Evolutionary conservation across 352 stramenopile genomes (phyloP), one percentile per base, ranked within the genome.

Genomic region (Globisporangium okanoganense): DNA sequence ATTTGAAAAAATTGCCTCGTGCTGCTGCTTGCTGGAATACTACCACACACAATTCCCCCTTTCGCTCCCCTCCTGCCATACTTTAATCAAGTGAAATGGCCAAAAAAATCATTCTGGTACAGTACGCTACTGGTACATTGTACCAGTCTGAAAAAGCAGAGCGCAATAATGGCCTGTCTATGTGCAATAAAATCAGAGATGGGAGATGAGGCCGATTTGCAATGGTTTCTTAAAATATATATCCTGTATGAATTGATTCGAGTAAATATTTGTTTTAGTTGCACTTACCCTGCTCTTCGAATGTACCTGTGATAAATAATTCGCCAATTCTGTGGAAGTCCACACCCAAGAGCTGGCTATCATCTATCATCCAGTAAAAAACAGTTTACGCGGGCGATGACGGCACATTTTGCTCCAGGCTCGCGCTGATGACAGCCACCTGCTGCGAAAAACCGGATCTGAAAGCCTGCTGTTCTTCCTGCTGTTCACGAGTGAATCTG

Each of bases 71-170:
- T 8, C 20, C 18, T 22, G 1, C n/a, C 27, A 54, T 54, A 54
- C 48, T 25, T 54, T 40, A 8, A 14, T 12, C 48, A 54, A 54
- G 48, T 54, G 24, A 54, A 54, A 18, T 2, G 7, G 1, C 5
- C 6, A 13, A 33, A 51, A 33, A 53, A 53, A 36, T 53, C 47
- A 53, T 53, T 53, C 47, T 53, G 47, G 47, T 53, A 53, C 48
- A n/a, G 16, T 18, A 10, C 2, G 27, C 7, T 5, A 16, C 7
- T 9, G 48, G 48, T 54, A 54, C 48, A 41, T 2, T 54, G 48
- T 40, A 54, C 48, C 48, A 25, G 16, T 54, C 13, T 54, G 27
- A 7, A 35, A 48, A 48, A 48, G 41, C 41, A 48, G 25, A 48
- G 41, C 41, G 18, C 18, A 3, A 3, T 6, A 5, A 3, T 43